Evolutionary conservation across 345 rosid species (phyloP).

Genomic region (Diplotaxis tenuifolia): DNA sequence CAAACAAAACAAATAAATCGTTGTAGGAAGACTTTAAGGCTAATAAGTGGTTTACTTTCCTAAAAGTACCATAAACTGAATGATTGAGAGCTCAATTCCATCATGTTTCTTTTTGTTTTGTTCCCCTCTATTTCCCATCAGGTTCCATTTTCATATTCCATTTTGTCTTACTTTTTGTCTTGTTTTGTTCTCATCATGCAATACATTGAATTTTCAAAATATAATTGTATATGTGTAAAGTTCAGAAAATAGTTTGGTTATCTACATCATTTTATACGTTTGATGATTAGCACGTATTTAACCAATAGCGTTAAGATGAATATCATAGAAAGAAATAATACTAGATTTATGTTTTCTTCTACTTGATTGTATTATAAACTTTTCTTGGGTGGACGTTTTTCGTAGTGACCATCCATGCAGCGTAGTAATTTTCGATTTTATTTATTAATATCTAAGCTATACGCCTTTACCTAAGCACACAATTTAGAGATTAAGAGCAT

Average conservation of each 20-base stretch:
- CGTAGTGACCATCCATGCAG: background rate
- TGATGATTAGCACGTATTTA: background rate
- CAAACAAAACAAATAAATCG: background rate
- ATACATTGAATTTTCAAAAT: background rate
- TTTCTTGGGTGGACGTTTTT: background rate
- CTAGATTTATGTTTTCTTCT: background rate
- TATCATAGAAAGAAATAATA: background rate
- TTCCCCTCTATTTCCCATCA: background rate
- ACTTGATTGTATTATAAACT: background rate
- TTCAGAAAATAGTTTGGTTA: background rate
- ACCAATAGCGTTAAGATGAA: background rate
- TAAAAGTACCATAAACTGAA: background rate
- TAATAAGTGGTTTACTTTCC: background rate
- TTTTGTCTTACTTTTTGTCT: background rate
- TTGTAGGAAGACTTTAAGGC: background rate
- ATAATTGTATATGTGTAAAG: background rate
- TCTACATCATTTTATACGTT: background rate
- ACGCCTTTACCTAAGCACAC: background rate
- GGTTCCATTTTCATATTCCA: background rate
- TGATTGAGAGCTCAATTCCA: background rate
- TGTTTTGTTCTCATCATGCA: background rate
- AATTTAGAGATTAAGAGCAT: background rate
- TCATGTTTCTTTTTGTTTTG: background rate
- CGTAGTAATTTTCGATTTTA: background rate
- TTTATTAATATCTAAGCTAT: background rate